These are phyloP conservation scores for Paramicrosporidium saccamoebae DNA, from an alignment of 371 early-diverging fungal genomes.

Conservation along the genomic window DNA sequence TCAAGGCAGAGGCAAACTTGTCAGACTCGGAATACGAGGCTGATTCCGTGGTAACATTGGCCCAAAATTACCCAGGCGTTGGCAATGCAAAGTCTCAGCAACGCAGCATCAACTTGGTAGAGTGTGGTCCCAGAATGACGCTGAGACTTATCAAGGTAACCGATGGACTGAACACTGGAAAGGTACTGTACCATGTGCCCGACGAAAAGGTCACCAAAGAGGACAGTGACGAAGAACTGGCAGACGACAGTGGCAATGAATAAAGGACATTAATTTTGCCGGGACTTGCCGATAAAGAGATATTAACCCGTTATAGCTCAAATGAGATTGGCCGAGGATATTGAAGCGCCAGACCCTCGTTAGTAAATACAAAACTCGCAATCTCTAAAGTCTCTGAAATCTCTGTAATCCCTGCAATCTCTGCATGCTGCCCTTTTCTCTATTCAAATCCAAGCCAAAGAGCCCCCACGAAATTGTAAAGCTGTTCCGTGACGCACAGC, in stretches of 20 bases:
- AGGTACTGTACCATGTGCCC: conserved; percentile 48
- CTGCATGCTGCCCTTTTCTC: neutral
- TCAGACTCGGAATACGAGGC: conserved; percentile 73
- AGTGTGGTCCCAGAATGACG: conserved; percentile 73
- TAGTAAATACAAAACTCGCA: neutral
- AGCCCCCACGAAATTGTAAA: conserved; percentile 59
- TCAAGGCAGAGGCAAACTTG: conserved; percentile 53
- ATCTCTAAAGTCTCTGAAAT: neutral
- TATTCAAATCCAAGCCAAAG: conserved; percentile 57
- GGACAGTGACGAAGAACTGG: too few relatives aligned
- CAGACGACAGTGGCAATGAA: too few relatives aligned
- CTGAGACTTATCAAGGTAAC: conserved; percentile 60
- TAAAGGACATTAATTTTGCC: too few relatives aligned
- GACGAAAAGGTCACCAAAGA: too few relatives aligned
- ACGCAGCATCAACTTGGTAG: conserved; percentile 45
- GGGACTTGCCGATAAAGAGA: neutral
- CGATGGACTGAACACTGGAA: conserved; percentile 62
- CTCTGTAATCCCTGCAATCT: neutral
- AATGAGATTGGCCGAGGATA: neutral
- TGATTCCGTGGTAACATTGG: conserved; percentile 30
- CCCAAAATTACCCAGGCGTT: conserved; percentile 37
- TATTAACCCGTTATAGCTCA: conserved; percentile 1
- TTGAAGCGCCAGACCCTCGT: neutral
- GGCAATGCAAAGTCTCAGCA: conserved; percentile 42
- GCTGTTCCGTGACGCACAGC: conserved; percentile 41